Evolutionary conservation across 768 basidiomycete genomes (phyloP), one percentile per base, ranked within the genome.

Genomic region (Naganishia friedmannii): DNA sequence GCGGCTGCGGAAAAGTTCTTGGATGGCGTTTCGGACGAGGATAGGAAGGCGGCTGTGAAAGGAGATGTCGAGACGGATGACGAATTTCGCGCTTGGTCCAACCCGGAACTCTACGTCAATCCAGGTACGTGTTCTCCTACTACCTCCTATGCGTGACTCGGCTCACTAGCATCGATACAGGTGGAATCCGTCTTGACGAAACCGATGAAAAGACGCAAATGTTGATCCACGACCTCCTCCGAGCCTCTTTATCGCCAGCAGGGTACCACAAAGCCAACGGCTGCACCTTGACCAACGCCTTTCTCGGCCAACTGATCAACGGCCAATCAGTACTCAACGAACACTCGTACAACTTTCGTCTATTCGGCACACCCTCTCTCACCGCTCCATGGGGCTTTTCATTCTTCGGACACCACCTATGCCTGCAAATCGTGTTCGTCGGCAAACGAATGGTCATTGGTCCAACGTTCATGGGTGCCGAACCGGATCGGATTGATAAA

Each of bases 361-460:
- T 76, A 21, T 75, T 76, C 48, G 53, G 69, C 19, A 58, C 53
- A 5, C 29, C 67, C 12, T 67, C 69, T 6, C 55, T 70, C 12
- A 73, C 72, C 12, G 56, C 34, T 0, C 75, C 75, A 5, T 77
- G 77, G 77, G 77, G 77, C 0, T 78, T 55, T 39, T 71, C 74
- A 13, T 75, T 78, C 65, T 78, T 77, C 63, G 77, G 77, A 19
- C 77, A 78, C 55, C 77, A 78, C 70, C 73, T 78, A 9, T 78
- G 77, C 66, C 66, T 78, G 29, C 69, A 76, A 39, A 75, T 78
- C 58, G 71, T 71, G 37, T 76, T 78, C 56, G 76, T 76, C 29
- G 75, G 76, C 19, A 67, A 65, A 32, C 34, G 75, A 51, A 77
- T 77, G 75, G 67, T 76, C 63, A 72, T 76, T 29, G 74, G 75